Base-by-base conservation (phyloP, 2,329 filamentous ascomycete species). In the Lasiodiplodia sp. region DNA sequence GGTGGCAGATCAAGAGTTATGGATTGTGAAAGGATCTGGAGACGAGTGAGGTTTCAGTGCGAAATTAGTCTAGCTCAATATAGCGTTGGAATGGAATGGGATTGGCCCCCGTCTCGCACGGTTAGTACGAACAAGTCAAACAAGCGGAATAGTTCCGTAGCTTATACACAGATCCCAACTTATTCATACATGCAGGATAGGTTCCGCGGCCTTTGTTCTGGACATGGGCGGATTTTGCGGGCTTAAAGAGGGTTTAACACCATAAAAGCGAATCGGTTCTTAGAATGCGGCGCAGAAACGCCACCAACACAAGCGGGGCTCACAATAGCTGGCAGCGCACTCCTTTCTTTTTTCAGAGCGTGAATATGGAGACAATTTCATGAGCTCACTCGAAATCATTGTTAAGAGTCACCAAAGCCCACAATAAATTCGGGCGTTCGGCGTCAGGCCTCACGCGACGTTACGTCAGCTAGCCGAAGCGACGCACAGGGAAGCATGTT, bases 391-490 rank as follows among this genome's bases (percentile, higher is more conserved):
- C 23, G 51, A 16, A 21, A 12, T 31, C 18, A 21, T 21, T 21
- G 31, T 7, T 38, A 38, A 14, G 38, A 31, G 7, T 18, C 16
- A 34, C 31, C 31, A 38, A 57, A 37, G n/a, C 21, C 14, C 18
- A 47, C 38, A 28, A 34, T 23, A 58, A 4, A 5, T 18, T n/a
- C 44, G 16, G 44, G 28, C 28, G 18, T 25, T 64, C 60, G 60
- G 28, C 18, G 40, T 51, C 23, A 11, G 16, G 4, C 16, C 16
- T 11, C 28, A 31, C 28, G 44, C 60, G 60, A 64, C n/a, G 28
- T 52, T 64, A 64, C 60, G 60, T 64, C 60, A 64, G 60, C 60
- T 52, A 23, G 25, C 21, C 25, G 60, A 51, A 64, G 47, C 60
- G 40, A 28, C 60, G 60, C 60, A 52, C 60, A 64, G 40, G 60